Evolutionary conservation across 768 basidiomycete species (phyloP).

Genomic region (Hortiboletus flavorubellus): DNA sequence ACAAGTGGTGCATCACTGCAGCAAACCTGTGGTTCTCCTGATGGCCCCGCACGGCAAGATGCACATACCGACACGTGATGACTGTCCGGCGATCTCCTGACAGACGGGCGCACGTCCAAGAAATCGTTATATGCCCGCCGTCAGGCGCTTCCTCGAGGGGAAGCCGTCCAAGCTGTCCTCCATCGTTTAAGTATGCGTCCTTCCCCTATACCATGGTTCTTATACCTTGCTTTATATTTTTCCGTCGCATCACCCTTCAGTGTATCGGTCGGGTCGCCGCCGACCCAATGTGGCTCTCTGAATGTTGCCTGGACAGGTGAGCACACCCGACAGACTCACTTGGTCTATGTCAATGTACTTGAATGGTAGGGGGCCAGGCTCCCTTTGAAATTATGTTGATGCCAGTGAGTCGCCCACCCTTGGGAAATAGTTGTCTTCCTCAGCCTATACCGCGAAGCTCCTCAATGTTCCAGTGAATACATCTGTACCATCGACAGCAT

Average conservation of each 20-base stretch:
- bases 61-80: too few species aligned
- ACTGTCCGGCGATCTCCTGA: too few species aligned
- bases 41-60: too few species aligned
- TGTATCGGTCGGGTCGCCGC: slow-evolving; percentile 45
- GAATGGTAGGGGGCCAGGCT: slow-evolving; percentile 48
- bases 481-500: slow-evolving; percentile 53
- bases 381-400: slow-evolving; percentile 50
- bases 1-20: too few species aligned
- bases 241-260: slow-evolving; percentile 34
- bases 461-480: slow-evolving; percentile 55
- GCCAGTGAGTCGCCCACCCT: slow-evolving; percentile 40
- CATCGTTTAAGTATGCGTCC: slow-evolving; percentile 27
- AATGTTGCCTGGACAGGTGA: slow-evolving; percentile 61
- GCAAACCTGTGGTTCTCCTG: too few species aligned
- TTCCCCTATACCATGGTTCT: slow-evolving; percentile 21
- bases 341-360: neutral
- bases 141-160: slow-evolving; percentile 7
- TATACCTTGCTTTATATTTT: slow-evolving; percentile 24
- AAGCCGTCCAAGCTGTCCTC: slow-evolving; percentile 8
- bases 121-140: slow-evolving; percentile 7
- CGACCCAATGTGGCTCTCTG: slow-evolving; percentile 63
- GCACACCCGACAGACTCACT: slow-evolving; percentile 8
- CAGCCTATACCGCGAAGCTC: slow-evolving; percentile 35
- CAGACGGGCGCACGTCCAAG: neutral
- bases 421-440: neutral